These are phyloP conservation scores for Solanum phureja DNA, from an alignment of 257 asterid species.

Conservation along the genomic window DNA sequence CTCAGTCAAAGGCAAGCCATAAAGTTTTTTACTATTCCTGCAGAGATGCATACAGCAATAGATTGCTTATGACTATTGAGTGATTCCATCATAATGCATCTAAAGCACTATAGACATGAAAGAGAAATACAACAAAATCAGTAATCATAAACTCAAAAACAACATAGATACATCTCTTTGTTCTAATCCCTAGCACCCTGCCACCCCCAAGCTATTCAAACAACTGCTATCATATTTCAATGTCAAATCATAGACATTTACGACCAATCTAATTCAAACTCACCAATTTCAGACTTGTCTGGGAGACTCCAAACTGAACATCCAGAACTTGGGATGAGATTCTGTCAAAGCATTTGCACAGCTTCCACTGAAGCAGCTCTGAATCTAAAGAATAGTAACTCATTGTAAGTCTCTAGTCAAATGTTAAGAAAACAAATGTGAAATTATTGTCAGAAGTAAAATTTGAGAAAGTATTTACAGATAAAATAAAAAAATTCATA, in stretches of 20 bases:
- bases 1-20: not conserved
- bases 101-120: not conserved
- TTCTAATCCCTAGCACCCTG: not conserved
- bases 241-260: not conserved
- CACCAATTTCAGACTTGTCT: slow-evolving; percentile 67
- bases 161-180: not conserved
- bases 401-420: slow-evolving; percentile 4
- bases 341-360: slow-evolving; percentile 55
- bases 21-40: not conserved
- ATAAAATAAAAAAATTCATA: not conserved
- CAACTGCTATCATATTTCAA: not conserved
- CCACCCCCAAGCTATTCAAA: not conserved
- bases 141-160: not conserved
- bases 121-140: not conserved
- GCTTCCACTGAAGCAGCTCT: slow-evolving; percentile 52
- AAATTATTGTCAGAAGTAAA: not conserved
- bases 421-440: not conserved
- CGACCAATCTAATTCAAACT: slow-evolving; percentile 16
- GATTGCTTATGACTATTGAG: not conserved
- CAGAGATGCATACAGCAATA: not conserved
- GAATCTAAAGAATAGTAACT: slow-evolving; percentile 32
- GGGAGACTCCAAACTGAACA: slow-evolving; percentile 62
- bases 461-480: not conserved
- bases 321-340: slow-evolving; percentile 50
- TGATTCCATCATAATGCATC: not conserved